phyloP scores from a whole-genome alignment of 2,329 filamentous ascomycete species.

The Cladosporium cucumerinum region DNA sequence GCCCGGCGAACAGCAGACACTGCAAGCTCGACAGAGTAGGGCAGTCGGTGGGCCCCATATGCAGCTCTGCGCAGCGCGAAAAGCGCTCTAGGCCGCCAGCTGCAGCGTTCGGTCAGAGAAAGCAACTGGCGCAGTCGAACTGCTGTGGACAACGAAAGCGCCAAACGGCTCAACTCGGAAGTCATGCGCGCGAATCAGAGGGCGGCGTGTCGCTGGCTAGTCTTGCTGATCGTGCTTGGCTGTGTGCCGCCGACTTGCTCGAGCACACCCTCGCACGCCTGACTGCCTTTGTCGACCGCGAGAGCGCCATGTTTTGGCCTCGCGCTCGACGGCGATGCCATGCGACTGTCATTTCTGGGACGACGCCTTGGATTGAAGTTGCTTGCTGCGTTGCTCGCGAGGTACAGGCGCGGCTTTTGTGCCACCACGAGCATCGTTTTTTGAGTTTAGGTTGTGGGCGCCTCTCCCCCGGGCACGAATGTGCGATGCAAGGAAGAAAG shows the following conservation, averaged over 20 bases:
- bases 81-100: constrained; percentile 15
- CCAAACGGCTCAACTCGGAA: constrained; percentile 16
- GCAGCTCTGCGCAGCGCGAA: constrained; percentile 15
- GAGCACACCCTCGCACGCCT: constrained; percentile 9
- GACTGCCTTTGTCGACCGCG: constrained; percentile 4
- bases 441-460: constrained; percentile 14
- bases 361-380: not conserved
- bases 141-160: constrained; percentile 15
- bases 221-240: constrained; percentile 13
- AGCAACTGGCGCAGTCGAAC: constrained; percentile 14
- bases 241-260: constrained; percentile 15
- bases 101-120: constrained; percentile 12
- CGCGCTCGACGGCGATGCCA: not conserved
- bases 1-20: constrained; percentile 4
- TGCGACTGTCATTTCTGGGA: not conserved
- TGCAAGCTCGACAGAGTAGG: not conserved
- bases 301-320: not conserved
- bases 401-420: constrained; percentile 13
- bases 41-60: constrained; percentile 7
- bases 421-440: constrained; percentile 12
- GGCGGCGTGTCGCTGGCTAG: not conserved
- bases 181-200: constrained; percentile 14
- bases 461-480: constrained; percentile 10
- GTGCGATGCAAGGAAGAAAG: constrained; percentile 15
- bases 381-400: constrained; percentile 12